These are phyloP conservation scores for Dothideomycetidae sp. DNA, from an alignment of 2,329 filamentous ascomycete species.

Conservation along the genomic window DNA sequence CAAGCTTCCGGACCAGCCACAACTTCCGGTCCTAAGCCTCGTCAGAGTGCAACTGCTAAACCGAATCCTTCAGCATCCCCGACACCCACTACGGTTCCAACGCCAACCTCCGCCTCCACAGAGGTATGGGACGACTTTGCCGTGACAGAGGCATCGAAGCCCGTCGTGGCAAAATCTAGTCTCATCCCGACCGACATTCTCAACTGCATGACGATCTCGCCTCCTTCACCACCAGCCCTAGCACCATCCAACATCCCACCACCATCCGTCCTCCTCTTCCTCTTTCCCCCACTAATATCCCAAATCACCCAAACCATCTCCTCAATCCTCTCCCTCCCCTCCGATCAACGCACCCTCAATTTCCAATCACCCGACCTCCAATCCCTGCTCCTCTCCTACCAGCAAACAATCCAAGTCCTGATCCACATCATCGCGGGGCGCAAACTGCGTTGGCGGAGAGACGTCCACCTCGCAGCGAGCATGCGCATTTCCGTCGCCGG, in stretches of 20 bases:
- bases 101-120: constrained; percentile 4
- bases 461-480: constrained; percentile 67
- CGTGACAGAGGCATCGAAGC: constrained; percentile 2
- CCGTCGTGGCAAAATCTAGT: neutral
- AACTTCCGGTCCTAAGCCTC: constrained; percentile 22
- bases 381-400: constrained; percentile 49
- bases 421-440: constrained; percentile 75
- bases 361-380: constrained; percentile 45
- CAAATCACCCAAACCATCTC: constrained; percentile 49
- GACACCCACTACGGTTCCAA: neutral
- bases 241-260: constrained; percentile 82
- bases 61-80: constrained; percentile 5
- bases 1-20: constrained; percentile 9
- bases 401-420: constrained; percentile 50
- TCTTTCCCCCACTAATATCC: constrained; percentile 58
- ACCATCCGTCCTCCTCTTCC: constrained; percentile 64
- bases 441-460: constrained; percentile 79
- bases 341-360: constrained; percentile 47
- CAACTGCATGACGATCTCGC: constrained; percentile 2
- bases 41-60: constrained; percentile 14
- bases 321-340: constrained; percentile 35
- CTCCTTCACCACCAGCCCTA: constrained; percentile 17
- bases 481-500: constrained; percentile 73
- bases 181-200: constrained; percentile 4
- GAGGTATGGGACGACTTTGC: constrained; percentile 32